These are phyloP conservation scores for Camelina hispida DNA, from an alignment of 345 rosid genomes.

Conservation along the genomic window DNA sequence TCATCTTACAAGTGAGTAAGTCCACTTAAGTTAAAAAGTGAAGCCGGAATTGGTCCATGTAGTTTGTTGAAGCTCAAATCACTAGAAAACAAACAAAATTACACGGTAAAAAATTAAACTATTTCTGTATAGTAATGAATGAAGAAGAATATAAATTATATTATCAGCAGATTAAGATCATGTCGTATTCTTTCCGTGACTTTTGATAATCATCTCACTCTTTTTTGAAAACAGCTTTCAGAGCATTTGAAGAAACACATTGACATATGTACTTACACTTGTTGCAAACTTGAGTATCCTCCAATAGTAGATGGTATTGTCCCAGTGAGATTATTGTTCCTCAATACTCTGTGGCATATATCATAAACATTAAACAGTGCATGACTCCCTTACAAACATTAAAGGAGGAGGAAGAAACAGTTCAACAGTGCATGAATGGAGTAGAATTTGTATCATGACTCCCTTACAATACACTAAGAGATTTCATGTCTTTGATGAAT, in stretches of 20 bases:
- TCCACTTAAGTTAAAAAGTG: constrained; percentile 43
- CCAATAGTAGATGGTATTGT: constrained; percentile 64
- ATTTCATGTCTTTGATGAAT: constrained; percentile 57
- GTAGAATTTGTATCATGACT: not conserved
- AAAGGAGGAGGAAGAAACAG: not conserved
- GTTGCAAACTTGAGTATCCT: constrained; percentile 53
- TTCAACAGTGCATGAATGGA: not conserved
- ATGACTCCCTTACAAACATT: too few species aligned
- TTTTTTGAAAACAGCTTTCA: constrained; percentile 6
- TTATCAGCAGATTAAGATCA: not conserved
- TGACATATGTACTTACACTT: constrained; percentile 53
- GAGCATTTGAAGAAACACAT: constrained; percentile 8
- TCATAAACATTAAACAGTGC: constrained; percentile 24
- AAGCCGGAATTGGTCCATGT: constrained; percentile 40
- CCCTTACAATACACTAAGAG: constrained; percentile 57
- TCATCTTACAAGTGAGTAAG: constrained; percentile 61
- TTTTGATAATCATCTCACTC: constrained; percentile 12
- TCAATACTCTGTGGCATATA: constrained; percentile 51
- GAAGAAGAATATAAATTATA: not conserved
- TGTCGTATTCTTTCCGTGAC: not conserved
- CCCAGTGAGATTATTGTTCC: constrained; percentile 61
- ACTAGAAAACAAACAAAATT: constrained; percentile 35
- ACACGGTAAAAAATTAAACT: not conserved
- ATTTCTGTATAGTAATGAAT: constrained; percentile 4
- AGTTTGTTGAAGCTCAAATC: constrained; percentile 50